Evolutionary conservation across 2,329 filamentous ascomycete genomes (phyloP).

Genomic region (Aspergillus tanneri): DNA sequence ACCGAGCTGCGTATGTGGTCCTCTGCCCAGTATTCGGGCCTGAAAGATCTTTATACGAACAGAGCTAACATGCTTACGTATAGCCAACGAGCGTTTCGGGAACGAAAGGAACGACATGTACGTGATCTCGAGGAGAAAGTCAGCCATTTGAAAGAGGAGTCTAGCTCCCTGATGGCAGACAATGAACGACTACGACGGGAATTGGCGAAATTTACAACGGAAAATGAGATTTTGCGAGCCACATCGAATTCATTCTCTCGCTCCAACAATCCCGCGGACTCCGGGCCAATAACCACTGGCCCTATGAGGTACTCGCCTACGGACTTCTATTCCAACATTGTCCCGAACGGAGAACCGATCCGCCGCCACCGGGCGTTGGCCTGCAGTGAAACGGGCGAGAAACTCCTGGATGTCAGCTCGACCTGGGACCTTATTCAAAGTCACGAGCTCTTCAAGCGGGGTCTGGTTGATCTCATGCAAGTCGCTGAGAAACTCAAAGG

Average conservation of each 20-base stretch:
- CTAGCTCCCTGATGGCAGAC: slow-evolving; percentile 70
- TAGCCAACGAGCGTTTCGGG: slow-evolving; percentile 92
- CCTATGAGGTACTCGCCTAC: slow-evolving; percentile 70
- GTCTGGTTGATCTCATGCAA: slow-evolving; percentile 75
- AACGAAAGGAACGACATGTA: slow-evolving; percentile 91
- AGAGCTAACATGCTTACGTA: too few relatives aligned
- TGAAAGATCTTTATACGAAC: too few relatives aligned
- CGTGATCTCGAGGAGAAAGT: slow-evolving; percentile 90
- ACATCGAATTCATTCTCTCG: slow-evolving; percentile 55
- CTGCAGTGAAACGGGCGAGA: slow-evolving; percentile 63
- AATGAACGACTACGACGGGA: slow-evolving; percentile 85
- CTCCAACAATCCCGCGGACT: slow-evolving; percentile 39
- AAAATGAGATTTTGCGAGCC: slow-evolving; percentile 88
- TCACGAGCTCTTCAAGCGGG: slow-evolving; percentile 73
- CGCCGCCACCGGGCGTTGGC: slow-evolving; percentile 68
- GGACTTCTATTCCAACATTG: slow-evolving; percentile 66
- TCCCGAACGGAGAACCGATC: slow-evolving; percentile 46
- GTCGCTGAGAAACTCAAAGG: slow-evolving; percentile 77
- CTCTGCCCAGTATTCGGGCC: slow-evolving; percentile 1
- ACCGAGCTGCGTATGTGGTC: slow-evolving; percentile 67
- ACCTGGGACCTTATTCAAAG: slow-evolving; percentile 88
- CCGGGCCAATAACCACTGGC: slow-evolving; percentile 57
- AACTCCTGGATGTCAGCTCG: slow-evolving; percentile 70
- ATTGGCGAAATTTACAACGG: slow-evolving; percentile 78
- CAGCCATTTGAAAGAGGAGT: slow-evolving; percentile 70